Conservation (phyloP, 2,329 filamentous ascomycete species). For the Paecilomyces fulvus region DNA sequence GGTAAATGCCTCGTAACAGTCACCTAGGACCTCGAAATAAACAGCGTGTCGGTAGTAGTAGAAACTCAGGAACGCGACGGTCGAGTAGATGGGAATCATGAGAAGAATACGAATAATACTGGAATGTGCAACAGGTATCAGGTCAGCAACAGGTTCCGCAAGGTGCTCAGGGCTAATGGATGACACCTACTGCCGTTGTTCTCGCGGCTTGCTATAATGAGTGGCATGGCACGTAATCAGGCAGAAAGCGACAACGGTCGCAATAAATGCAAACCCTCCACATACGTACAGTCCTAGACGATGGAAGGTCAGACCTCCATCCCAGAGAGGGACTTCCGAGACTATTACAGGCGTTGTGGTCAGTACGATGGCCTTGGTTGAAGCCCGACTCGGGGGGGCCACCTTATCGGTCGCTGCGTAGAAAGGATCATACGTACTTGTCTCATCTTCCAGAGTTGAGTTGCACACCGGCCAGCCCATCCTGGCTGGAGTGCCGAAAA, state of each 20-base stretch:
- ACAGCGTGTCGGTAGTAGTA: slow-evolving; percentile 68
- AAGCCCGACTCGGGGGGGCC: background rate
- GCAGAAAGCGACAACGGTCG: slow-evolving; percentile 43
- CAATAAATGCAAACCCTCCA: slow-evolving; percentile 45
- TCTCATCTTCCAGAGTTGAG: slow-evolving; percentile 39
- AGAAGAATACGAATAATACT: slow-evolving; percentile 82
- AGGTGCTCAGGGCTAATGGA: background rate
- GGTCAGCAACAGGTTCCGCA: slow-evolving; percentile 3
- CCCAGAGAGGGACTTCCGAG: slow-evolving; percentile 44
- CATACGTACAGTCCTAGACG: slow-evolving; percentile 47
- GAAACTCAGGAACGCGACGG: slow-evolving; percentile 65
- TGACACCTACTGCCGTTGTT: slow-evolving; percentile 49
- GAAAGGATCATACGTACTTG: slow-evolving; percentile 25
- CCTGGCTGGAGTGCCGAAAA: slow-evolving; percentile 2
- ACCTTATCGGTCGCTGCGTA: background rate
- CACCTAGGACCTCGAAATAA: slow-evolving; percentile 71
- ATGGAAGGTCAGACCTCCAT: slow-evolving; percentile 48
- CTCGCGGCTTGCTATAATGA: slow-evolving; percentile 51
- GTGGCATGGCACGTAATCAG: slow-evolving; percentile 50
- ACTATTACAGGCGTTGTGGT: slow-evolving; percentile 19
- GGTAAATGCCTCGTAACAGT: slow-evolving; percentile 84
- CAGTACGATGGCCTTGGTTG: background rate
- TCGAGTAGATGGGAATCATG: slow-evolving; percentile 76
- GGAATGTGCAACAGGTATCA: background rate
- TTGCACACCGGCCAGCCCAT: slow-evolving; percentile 44